Conservation (phyloP, 1,284 basidiomycete species). For the Earliella scabrosa region DNA sequence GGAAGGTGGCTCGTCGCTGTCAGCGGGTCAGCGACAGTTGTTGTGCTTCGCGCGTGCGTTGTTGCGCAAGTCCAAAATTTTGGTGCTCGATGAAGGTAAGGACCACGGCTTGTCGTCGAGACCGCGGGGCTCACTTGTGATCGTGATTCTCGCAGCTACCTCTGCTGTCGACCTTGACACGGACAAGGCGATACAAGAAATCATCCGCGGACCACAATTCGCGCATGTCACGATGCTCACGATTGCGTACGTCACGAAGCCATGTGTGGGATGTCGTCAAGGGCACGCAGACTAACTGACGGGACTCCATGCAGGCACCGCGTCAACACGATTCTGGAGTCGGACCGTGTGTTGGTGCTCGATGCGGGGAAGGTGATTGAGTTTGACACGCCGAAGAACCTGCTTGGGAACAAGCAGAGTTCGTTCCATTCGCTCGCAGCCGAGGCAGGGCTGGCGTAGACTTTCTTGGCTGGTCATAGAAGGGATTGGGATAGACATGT, state of each 20-base stretch:
- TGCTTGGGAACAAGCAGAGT: conserved; percentile 60
- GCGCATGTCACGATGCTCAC: conserved; percentile 80
- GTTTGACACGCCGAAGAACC: conserved; percentile 70
- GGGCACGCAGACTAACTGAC: conserved; percentile 1
- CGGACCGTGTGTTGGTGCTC: conserved; percentile 84
- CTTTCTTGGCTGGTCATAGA: not conserved
- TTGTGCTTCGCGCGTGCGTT: conserved; percentile 84
- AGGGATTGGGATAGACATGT: not conserved
- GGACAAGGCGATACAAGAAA: conserved; percentile 83
- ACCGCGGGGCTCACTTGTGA: not conserved
- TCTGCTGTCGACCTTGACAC: conserved; percentile 91
- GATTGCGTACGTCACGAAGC: conserved; percentile 63
- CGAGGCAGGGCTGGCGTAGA: conserved; percentile 54
- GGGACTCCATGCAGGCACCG: conserved; percentile 62
- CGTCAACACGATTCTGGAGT: conserved; percentile 90
- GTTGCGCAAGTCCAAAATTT: conserved; percentile 80
- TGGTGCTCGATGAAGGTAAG: conserved; percentile 89
- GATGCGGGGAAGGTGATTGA: conserved; percentile 78
- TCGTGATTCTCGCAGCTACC: conserved; percentile 54
- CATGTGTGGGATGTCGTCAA: not conserved
- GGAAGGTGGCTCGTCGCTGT: conserved; percentile 85
- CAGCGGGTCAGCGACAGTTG: conserved; percentile 85
- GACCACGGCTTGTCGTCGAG: not conserved
- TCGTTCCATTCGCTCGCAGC: conserved; percentile 60
- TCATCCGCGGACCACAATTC: conserved; percentile 76